phyloP scores from a whole-genome alignment of 768 basidiomycete species.

The Mrakia gelida region DNA sequence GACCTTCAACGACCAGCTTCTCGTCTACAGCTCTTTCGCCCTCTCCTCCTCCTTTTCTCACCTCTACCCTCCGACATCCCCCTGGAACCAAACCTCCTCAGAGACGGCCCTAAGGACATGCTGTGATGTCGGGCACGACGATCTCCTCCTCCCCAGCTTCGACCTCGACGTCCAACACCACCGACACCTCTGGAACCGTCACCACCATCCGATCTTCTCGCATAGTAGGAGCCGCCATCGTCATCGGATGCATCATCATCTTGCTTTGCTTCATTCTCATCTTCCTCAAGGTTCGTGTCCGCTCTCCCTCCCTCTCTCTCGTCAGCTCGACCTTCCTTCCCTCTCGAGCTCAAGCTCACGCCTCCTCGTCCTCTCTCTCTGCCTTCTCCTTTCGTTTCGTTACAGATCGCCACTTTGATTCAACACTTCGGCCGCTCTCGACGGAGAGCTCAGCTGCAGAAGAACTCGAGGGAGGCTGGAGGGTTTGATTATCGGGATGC shows the following conservation, averaged over 20 bases:
- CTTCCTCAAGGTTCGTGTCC: not conserved
- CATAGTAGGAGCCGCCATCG: not conserved
- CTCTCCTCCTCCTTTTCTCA: too few relatives aligned
- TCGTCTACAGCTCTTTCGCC: not conserved
- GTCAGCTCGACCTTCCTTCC: not conserved
- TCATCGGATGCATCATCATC: slow-evolving; percentile 10
- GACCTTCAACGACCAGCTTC: not conserved
- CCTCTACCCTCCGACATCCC: too few relatives aligned
- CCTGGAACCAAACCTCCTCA: too few relatives aligned
- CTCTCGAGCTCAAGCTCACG: not conserved
- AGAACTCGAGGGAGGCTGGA: slow-evolving; percentile 2
- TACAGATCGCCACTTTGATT: not conserved
- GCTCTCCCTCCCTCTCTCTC: not conserved
- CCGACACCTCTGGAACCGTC: not conserved
- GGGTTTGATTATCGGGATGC: not conserved
- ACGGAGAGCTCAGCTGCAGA: slow-evolving; percentile 7
- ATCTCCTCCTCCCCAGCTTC: not conserved
- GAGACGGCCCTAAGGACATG: too few relatives aligned
- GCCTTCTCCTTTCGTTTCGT: not conserved
- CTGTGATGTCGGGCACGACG: not conserved
- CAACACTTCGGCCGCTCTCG: not conserved
- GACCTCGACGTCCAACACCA: not conserved
- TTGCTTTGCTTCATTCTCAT: not conserved
- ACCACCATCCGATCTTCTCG: slow-evolving; percentile 10
- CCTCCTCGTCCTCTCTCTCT: not conserved